These are phyloP conservation scores for Coelastrella sp. DNA, from an alignment of 139 green algal species.

Conservation along the genomic window DNA sequence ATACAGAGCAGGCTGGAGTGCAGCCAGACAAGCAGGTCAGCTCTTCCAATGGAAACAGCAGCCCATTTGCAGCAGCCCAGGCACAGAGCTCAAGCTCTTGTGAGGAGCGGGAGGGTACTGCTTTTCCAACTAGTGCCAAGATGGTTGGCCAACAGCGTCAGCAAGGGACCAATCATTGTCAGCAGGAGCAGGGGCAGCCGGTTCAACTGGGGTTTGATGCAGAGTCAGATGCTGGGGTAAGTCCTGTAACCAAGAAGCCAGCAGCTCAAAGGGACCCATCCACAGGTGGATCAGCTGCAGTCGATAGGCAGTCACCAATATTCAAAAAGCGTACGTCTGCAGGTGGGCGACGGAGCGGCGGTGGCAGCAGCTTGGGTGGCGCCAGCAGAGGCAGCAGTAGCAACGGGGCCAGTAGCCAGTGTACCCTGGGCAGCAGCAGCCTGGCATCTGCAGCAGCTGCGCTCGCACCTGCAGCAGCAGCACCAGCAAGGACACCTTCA, in stretches of 20 bases:
- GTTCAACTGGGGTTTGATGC: background rate
- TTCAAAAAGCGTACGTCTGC: slow-evolving; percentile 20
- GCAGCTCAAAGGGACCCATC: no score
- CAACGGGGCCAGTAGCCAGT: background rate
- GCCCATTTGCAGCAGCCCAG: slow-evolving; percentile 5
- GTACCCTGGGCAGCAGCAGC: background rate
- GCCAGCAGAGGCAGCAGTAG: background rate
- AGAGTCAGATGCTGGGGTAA: background rate
- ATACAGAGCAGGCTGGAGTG: background rate
- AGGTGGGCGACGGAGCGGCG: background rate
- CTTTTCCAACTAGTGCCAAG: no score
- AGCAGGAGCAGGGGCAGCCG: background rate
- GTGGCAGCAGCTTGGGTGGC: background rate
- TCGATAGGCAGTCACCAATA: slow-evolving; percentile 9
- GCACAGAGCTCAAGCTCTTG: background rate
- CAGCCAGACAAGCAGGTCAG: background rate
- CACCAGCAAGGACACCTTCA: background rate
- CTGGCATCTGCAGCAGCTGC: background rate
- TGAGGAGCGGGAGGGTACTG: background rate
- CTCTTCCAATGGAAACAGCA: background rate
- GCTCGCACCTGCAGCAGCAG: background rate
- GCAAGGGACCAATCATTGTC: background rate
- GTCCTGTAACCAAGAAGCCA: background rate
- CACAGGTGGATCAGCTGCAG: background rate
- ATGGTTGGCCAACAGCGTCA: background rate